Evolutionary conservation across 306 rosid genomes (phyloP), one percentile per base, ranked within the genome.

Genomic region (Purshia tridentata): DNA sequence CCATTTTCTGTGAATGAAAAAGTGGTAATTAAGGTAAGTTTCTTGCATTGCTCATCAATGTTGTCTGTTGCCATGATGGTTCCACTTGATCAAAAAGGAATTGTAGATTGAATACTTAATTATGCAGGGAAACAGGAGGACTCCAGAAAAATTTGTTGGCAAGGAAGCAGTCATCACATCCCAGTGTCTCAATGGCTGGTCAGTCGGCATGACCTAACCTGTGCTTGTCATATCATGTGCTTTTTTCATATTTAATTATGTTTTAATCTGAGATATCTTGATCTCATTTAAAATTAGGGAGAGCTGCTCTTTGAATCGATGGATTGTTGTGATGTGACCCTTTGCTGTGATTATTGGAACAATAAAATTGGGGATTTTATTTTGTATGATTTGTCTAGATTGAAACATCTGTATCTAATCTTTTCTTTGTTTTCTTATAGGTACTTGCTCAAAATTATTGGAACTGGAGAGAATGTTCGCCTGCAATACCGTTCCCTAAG

Each of bases 141-240:
- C 99, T 19, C 97, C 99, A 19, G 99, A 94, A 75, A 94, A 91
- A 86, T 87, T 91, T 87, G 99, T 94, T 78, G 99, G 99, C 72
- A 94, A 94, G 86, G 99, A 94, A 84, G 99, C 99, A 37, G 83
- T 94, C 82, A 94, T 94, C 76, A 94, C 97, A 29, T 91, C 99
- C 65, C 99, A 94, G 83, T 91, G 99, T 85, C 99, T 94, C 71
- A 94, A 94, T 87, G 99, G 99, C 88, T 94, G 99, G 99, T 94
- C 78, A 88, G 96, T 87, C 73, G 49, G 22, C 56, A 46, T 58
- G 58, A 84, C 46, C 69, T 45, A 77, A 45, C 72, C 48, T 11
- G 5, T 65, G 48, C 11, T 12, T 46, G 69, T 79, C 51, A 51
- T 75, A 41, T 63, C n/a, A n/a, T n/a, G n/a, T n/a, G n/a, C n/a